Base-by-base conservation (phyloP, 2,329 filamentous ascomycete species). In the Stromatinia cepivora region DNA sequence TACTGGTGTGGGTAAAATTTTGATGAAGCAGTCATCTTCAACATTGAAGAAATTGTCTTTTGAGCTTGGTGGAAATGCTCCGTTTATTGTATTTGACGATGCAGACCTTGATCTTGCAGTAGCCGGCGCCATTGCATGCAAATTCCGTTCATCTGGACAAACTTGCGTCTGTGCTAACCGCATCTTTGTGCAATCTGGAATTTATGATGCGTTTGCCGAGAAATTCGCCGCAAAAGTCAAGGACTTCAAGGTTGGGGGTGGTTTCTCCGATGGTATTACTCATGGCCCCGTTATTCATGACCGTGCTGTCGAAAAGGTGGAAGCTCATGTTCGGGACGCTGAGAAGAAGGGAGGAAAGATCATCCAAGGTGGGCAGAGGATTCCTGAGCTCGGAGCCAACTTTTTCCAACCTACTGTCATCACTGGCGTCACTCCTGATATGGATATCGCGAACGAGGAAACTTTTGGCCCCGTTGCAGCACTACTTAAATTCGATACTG, bases 61-160 rank as follows among this genome's bases (percentile, higher is more conserved):
- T 79, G 94, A 98, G 79, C 90, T 98, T 1, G 94, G 94, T 67
- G 95, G 94, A 61, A 98, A 98, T 79, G 92, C 94, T 0, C 94
- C 94, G 1, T 97, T 97, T 79, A 97, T 98, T 74, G 93, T 98
- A 46, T 98, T 98, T 77, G 93, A 98, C 77, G 94, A 98, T 77
- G 92, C 94, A 28, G 92, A 98, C 78, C 82, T 98, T 28, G 94
- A 97, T 70, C 82, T 84, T 6, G 95, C 95, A 3, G 93, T 98
- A 0, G 82, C 88, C 0, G 94, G 94, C 36, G 93, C 93, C 61
- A 87, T 98, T 67, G 83, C 89, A 34, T 94, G 88, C 77, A 99
- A 98, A 80, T 98, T 98, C 87, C 91, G 95, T 67, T 93, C 90
- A 50, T 96, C 92, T 0, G 95, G 95, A 48, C 95, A 99, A 84